Evolutionary conservation across 2,329 filamentous ascomycete genomes (phyloP).

Genomic region (Capronia americana): DNA sequence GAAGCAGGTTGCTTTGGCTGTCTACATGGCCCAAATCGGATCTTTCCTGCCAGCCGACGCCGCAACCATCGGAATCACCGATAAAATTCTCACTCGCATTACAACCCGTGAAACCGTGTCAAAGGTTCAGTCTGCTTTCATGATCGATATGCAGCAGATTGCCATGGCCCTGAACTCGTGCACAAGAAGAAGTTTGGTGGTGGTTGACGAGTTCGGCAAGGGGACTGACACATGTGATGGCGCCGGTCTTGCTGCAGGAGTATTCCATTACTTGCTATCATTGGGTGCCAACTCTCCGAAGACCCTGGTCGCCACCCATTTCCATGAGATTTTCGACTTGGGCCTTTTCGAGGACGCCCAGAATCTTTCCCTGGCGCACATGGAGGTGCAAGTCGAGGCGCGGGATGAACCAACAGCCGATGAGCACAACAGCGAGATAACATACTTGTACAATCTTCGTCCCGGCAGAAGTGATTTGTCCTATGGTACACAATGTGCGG

Average conservation of each 20-base stretch:
- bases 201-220: slow-evolving; percentile 92
- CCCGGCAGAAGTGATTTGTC: slow-evolving; percentile 76
- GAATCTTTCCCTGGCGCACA: slow-evolving; percentile 61
- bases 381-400: slow-evolving; percentile 59
- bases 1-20: slow-evolving; percentile 88
- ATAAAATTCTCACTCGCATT: slow-evolving; percentile 88
- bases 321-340: slow-evolving; percentile 64
- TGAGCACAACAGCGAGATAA: slow-evolving; percentile 60
- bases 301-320: slow-evolving; percentile 68
- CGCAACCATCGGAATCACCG: slow-evolving; percentile 83
- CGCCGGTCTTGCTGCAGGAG: slow-evolving; percentile 67
- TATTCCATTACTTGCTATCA: slow-evolving; percentile 63
- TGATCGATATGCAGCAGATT: slow-evolving; percentile 87
- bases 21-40: slow-evolving; percentile 90
- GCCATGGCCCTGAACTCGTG: slow-evolving; percentile 76
- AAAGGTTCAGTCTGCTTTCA: slow-evolving; percentile 69
- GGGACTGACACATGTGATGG: slow-evolving; percentile 67
- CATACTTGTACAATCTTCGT: slow-evolving; percentile 71
- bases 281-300: slow-evolving; percentile 61
- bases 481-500: slow-evolving; percentile 84
- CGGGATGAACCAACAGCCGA: slow-evolving; percentile 3
- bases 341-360: slow-evolving; percentile 57
- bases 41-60: slow-evolving; percentile 84
- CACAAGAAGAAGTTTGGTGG: slow-evolving; percentile 76
- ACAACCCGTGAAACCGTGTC: slow-evolving; percentile 74